These are phyloP conservation scores for Xylaria sp. DNA, from an alignment of 2,329 filamentous ascomycete genomes.

Conservation along the genomic window DNA sequence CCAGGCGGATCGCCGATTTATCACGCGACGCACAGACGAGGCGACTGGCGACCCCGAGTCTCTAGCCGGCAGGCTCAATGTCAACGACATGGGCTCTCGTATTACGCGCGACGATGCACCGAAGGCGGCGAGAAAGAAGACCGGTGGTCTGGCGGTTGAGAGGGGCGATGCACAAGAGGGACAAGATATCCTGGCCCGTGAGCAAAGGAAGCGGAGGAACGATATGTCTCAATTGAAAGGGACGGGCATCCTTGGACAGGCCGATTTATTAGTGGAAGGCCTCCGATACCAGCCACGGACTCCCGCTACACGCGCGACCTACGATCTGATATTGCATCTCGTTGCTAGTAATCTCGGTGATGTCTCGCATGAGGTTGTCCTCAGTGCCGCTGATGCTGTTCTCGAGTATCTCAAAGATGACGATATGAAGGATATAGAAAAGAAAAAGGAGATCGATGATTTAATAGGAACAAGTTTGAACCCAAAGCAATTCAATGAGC, in stretches of 20 bases:
- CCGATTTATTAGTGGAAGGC: constrained; percentile 88
- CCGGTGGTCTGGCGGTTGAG: constrained; percentile 75
- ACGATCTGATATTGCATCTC: constrained; percentile 92
- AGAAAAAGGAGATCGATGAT: constrained; percentile 97
- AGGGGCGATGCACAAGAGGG: constrained; percentile 81
- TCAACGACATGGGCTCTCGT: constrained; percentile 92
- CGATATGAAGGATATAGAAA: constrained; percentile 95
- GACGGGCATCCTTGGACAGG: constrained; percentile 82
- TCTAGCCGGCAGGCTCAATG: constrained; percentile 90
- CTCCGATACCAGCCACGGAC: constrained; percentile 92
- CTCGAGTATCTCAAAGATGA: constrained; percentile 95
- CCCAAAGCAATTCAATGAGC: constrained; percentile 94
- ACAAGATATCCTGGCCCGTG: constrained; percentile 81
- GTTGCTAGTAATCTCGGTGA: constrained; percentile 90
- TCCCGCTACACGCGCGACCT: constrained; percentile 88
- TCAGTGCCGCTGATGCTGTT: constrained; percentile 92
- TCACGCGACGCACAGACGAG: constrained; percentile 91
- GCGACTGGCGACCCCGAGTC: constrained; percentile 97
- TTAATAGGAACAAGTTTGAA: constrained; percentile 84
- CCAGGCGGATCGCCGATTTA: constrained; percentile 97
- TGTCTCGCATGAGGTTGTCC: constrained; percentile 88
- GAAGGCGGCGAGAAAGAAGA: constrained; percentile 76
- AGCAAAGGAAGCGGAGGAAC: constrained; percentile 87
- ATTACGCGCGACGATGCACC: constrained; percentile 82
- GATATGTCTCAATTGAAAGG: constrained; percentile 76